These are phyloP conservation scores for Pisolithus orientalis DNA, from an alignment of 768 basidiomycete genomes.

Conservation along the genomic window DNA sequence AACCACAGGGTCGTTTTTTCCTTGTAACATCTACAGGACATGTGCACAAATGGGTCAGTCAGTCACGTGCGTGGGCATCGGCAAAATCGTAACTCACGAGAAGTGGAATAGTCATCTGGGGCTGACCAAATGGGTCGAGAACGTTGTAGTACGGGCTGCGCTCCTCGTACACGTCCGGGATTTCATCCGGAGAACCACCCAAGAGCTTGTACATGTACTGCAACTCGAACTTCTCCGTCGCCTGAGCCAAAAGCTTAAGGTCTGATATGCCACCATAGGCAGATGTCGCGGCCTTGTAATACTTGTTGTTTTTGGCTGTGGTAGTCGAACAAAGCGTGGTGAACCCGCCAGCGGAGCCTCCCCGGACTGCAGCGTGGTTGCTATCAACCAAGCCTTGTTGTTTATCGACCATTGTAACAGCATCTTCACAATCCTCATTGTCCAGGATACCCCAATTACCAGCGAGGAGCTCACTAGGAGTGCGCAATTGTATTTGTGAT, in stretches of 20 bases:
- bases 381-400: not conserved
- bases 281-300: slow-evolving; percentile 51
- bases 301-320: slow-evolving; percentile 50
- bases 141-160: slow-evolving; percentile 49
- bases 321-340: slow-evolving; percentile 48
- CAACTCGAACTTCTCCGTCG: slow-evolving; percentile 66
- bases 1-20: slow-evolving; percentile 54
- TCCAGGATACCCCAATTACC: slow-evolving; percentile 69
- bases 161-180: slow-evolving; percentile 46
- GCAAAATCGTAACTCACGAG: slow-evolving; percentile 37
- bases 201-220: slow-evolving; percentile 52
- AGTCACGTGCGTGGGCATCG: too few species aligned
- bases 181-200: slow-evolving; percentile 42
- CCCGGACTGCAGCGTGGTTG: not conserved
- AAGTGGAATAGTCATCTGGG: slow-evolving; percentile 50
- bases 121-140: slow-evolving; percentile 32
- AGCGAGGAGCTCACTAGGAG: slow-evolving; percentile 39
- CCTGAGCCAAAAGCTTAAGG: slow-evolving; percentile 42
- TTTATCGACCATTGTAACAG: slow-evolving; percentile 28
- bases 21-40: slow-evolving; percentile 53
- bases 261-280: slow-evolving; percentile 62
- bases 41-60: too few species aligned
- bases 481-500: not conserved
- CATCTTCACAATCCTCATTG: slow-evolving; percentile 47
- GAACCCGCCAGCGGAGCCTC: slow-evolving; percentile 67